Conservation (phyloP, 352 stramenopile genomes). For the Phytophthora europaea region DNA sequence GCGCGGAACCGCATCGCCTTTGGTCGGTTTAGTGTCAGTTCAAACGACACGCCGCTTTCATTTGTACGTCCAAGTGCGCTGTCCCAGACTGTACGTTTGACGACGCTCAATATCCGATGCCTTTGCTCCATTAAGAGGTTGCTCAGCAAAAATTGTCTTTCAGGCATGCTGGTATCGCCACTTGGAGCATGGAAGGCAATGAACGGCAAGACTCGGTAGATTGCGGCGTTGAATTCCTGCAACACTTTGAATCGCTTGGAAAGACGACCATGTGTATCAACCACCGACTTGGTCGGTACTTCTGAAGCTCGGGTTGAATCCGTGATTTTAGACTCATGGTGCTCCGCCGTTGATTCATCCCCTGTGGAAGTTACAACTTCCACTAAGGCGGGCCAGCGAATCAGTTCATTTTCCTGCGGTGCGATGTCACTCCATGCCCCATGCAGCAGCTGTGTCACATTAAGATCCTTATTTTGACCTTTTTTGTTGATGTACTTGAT, state of each 20-base stretch:
- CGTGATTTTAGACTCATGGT: conserved; percentile 2
- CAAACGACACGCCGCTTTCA: conserved; percentile 47
- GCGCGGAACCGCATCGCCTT: conserved; percentile 86
- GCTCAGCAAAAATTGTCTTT: conserved; percentile 38
- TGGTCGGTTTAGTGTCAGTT: conserved; percentile 84
- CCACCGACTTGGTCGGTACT: neutral
- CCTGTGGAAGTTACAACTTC: conserved; percentile 56
- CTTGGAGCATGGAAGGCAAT: conserved; percentile 44
- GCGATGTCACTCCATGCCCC: conserved; percentile 70
- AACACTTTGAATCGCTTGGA: conserved; percentile 76
- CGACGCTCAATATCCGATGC: conserved; percentile 72
- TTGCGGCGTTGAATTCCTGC: conserved; percentile 74
- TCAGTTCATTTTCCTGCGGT: conserved; percentile 62
- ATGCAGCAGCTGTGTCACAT: conserved; percentile 58
- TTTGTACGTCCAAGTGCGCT: conserved; percentile 70
- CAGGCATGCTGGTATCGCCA: conserved; percentile 4
- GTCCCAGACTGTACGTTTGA: conserved; percentile 84
- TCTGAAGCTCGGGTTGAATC: conserved; percentile 3
- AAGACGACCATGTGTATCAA: conserved; percentile 53
- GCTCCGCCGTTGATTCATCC: conserved; percentile 19
- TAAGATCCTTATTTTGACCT: conserved; percentile 57
- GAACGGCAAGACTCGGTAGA: conserved; percentile 72
- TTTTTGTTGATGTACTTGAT: conserved; percentile 85
- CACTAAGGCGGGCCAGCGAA: conserved; percentile 77
- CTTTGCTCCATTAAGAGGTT: conserved; percentile 57